phyloP scores from a whole-genome alignment of 2,329 filamentous ascomycete species.

The Neophaeococcomyces mojaviensis region DNA sequence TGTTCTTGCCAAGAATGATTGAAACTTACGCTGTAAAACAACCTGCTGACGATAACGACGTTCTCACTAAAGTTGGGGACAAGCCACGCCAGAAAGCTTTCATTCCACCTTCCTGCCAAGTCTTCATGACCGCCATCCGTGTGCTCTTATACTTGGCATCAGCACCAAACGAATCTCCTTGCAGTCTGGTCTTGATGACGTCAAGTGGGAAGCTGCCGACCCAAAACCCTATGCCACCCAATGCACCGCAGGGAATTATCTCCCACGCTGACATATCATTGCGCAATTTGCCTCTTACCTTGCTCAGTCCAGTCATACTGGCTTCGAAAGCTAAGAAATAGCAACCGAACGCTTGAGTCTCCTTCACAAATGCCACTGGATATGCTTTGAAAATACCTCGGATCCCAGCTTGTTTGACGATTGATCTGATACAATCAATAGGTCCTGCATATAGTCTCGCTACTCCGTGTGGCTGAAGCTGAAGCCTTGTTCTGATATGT shows the following conservation, averaged over 20 bases:
- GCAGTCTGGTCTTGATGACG: slow-evolving; percentile 12
- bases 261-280: slow-evolving; percentile 4
- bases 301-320: slow-evolving; percentile 2
- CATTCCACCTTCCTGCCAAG: slow-evolving; percentile 7
- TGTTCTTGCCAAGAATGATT: too few species aligned
- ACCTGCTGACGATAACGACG: slow-evolving; percentile 11
- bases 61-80: slow-evolving; percentile 12
- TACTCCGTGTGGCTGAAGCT: slow-evolving; percentile 9
- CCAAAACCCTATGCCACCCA: slow-evolving; percentile 13
- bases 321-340: slow-evolving; percentile 14
- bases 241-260: slow-evolving; percentile 11
- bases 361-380: slow-evolving; percentile 6
- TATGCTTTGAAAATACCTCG: slow-evolving; percentile 12
- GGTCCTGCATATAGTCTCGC: slow-evolving; percentile 10
- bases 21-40: slow-evolving; percentile 12
- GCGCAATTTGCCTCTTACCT: slow-evolving; percentile 1
- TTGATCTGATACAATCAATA: slow-evolving; percentile 10
- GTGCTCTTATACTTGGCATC: slow-evolving; percentile 9
- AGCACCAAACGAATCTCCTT: slow-evolving; percentile 12
- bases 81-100: slow-evolving; percentile 13
- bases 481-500: slow-evolving; percentile 13
- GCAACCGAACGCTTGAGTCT: slow-evolving; percentile 12
- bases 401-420: not conserved
- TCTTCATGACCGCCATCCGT: slow-evolving; percentile 5
- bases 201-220: slow-evolving; percentile 15